A percentile compares a stretch with the other conserved stretches of the same genome.
Conservation (phyloP, 306 rosid genomes). For the Glycine soja region DNA sequence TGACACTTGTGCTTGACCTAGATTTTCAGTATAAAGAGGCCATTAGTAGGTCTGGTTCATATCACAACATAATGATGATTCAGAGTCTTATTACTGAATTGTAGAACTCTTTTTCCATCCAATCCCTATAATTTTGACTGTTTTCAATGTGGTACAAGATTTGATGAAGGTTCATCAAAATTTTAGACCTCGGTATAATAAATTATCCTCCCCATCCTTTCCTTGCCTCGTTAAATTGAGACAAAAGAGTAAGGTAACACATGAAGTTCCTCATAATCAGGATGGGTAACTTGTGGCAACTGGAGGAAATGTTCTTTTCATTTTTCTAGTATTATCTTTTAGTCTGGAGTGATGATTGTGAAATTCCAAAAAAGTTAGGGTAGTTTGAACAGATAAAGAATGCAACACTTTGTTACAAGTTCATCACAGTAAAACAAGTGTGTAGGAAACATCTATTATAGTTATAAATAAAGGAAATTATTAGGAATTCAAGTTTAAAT, state of each 20-base stretch:
- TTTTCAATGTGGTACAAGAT: background rate
- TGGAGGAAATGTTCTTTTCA: background rate
- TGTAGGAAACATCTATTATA: background rate
- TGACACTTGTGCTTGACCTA: background rate
- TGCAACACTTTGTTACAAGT: slow-evolving; percentile 4
- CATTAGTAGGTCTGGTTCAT: background rate
- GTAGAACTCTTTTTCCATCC: background rate
- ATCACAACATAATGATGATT: too few species aligned
- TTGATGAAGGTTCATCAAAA: background rate
- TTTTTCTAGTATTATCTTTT: background rate
- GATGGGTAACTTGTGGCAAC: background rate
- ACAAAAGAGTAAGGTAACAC: background rate
- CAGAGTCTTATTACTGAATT: too few species aligned
- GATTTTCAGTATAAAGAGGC: background rate
- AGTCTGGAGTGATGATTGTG: background rate
- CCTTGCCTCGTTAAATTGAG: background rate
- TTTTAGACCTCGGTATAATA: slow-evolving; percentile 23
- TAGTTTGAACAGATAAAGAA: background rate
- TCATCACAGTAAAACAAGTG: slow-evolving; percentile 22
- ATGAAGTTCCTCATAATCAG: background rate
- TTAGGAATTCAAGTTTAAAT: background rate
- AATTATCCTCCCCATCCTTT: background rate
- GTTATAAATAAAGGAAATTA: slow-evolving; percentile 11
- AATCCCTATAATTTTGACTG: background rate
- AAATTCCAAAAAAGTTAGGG: background rate